These are phyloP conservation scores for Stemphylium lycopersici DNA, from an alignment of 2,329 filamentous ascomycete genomes.

Conservation along the genomic window DNA sequence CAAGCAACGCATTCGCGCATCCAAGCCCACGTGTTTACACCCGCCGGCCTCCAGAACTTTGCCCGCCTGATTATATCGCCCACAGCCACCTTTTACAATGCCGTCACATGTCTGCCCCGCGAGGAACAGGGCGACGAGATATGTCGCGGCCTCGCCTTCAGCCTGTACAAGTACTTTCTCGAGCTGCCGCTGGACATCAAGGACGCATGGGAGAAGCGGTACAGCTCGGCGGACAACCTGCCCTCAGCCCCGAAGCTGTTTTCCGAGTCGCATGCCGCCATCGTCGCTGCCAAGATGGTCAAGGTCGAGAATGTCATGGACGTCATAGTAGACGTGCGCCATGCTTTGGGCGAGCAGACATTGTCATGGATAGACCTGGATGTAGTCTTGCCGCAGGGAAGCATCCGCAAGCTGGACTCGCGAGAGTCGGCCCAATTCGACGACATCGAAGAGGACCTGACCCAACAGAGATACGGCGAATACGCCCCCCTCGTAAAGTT, in stretches of 20 bases:
- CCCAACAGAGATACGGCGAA: slow-evolving; percentile 75
- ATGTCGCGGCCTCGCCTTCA: slow-evolving; percentile 88
- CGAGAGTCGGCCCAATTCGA: slow-evolving; percentile 65
- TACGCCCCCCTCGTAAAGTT: slow-evolving; percentile 79
- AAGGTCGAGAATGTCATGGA: slow-evolving; percentile 78
- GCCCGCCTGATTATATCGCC: slow-evolving; percentile 91
- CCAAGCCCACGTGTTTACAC: slow-evolving; percentile 89
- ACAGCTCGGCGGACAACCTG: slow-evolving; percentile 61
- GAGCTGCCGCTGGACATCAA: slow-evolving; percentile 83
- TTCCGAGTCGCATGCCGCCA: slow-evolving; percentile 89
- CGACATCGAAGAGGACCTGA: slow-evolving; percentile 68
- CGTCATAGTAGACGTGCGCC: slow-evolving; percentile 73
- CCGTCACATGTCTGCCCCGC: slow-evolving; percentile 86
- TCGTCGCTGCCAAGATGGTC: slow-evolving; percentile 83
- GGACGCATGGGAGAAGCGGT: slow-evolving; percentile 65
- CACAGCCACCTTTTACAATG: slow-evolving; percentile 87
- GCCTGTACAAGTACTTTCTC: slow-evolving; percentile 90
- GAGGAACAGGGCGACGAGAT: slow-evolving; percentile 96
- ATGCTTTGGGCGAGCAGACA: slow-evolving; percentile 79
- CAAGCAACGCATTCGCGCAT: slow-evolving; percentile 90
- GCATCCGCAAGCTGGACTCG: slow-evolving; percentile 58
- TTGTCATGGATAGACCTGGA: slow-evolving; percentile 88
- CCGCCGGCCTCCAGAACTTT: slow-evolving; percentile 88
- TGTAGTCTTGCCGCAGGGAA: slow-evolving; percentile 78
- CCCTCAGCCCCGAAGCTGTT: slow-evolving; percentile 75